Base-by-base conservation (phyloP, 805 yeast genomes). In the Metschnikowia peoriensis region DNA sequence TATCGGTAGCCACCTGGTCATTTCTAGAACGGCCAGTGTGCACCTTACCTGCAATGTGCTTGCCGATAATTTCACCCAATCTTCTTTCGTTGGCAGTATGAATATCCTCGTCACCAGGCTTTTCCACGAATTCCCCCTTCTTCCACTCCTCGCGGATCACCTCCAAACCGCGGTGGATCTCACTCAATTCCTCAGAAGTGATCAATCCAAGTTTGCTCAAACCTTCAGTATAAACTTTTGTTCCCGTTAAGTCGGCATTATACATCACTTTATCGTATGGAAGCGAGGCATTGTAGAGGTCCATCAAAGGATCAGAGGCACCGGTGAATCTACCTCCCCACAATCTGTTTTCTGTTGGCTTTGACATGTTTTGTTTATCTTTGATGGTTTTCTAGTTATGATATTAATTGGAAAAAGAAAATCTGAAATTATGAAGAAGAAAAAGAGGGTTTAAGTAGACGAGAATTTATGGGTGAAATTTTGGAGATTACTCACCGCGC, bases 311-410 rank as follows among this genome's bases (percentile, higher is more conserved):
- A 64, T 94, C 99, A 29, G 96, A 85, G 57, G 93, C 93, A 4
- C 96, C 98, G 55, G 97, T 93, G 75, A 93, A 93, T 72, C 99
- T 83, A 64, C 98, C 99, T 64, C 99, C 99, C 99, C 99, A 93
- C 59, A 93, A 77, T 70, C 85, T 92, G 62, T 76, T 78, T 72
- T 86, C 91, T 29, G 85, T 72, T 59, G 85, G 84, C 61, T 79
- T 59, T 11, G 60, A 55, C 60, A 57, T 57, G 28, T 37, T 47
- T 46, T 34, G n/a, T 35, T 34, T 22, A 22, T 41, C 46, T 38
- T 16, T 4, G 27, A 28, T 37, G 27, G 27, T 41, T 35, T 22
- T 12, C 35, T 32, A 12, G 35, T 32, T 32, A 6, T 9, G 22
- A 22, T 22, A 10, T 32, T 32, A 10, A 12, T 15, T 32, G 11